Evolutionary conservation across 108 stramenopile genomes (phyloP).

Genomic region (Cyclotella choctawhatcheeana): DNA sequence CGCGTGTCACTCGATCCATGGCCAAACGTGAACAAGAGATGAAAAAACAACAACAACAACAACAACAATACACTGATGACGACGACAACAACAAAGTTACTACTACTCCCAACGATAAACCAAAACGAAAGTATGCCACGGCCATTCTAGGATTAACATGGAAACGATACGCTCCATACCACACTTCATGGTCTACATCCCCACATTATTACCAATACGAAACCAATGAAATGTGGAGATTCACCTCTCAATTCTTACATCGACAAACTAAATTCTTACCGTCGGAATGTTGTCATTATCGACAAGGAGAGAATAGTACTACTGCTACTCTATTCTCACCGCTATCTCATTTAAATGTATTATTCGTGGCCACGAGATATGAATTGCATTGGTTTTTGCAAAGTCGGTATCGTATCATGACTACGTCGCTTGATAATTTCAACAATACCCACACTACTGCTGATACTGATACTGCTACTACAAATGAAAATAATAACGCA

Average conservation of each 20-base stretch:
- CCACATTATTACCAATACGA: constrained; percentile 32
- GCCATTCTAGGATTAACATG: constrained; percentile 44
- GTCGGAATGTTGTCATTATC: constrained; percentile 7
- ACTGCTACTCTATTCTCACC: constrained; percentile 48
- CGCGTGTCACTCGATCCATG: constrained; percentile 48
- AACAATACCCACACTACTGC: too few relatives aligned
- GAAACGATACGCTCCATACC: constrained; percentile 29
- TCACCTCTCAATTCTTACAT: constrained; percentile 42
- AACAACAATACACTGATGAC: too few relatives aligned
- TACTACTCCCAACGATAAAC: too few relatives aligned
- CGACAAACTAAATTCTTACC: constrained; percentile 35
- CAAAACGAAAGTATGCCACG: not conserved
- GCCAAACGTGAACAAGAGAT: constrained; percentile 6
- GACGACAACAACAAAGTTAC: too few relatives aligned
- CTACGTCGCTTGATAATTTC: constrained; percentile 22
- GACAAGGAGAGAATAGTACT: constrained; percentile 11
- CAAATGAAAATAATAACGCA: too few relatives aligned
- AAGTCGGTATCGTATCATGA: constrained; percentile 71
- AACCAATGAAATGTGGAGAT: constrained; percentile 58
- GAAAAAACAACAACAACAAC: not conserved
- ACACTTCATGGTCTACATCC: constrained; percentile 19
- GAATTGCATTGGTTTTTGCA: constrained; percentile 70
- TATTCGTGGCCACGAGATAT: constrained; percentile 61
- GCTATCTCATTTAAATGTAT: constrained; percentile 64
- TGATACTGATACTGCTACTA: too few relatives aligned